phyloP scores from a whole-genome alignment of 2,329 filamentous ascomycete genomes.

The Cladophialophora chaetospira region DNA sequence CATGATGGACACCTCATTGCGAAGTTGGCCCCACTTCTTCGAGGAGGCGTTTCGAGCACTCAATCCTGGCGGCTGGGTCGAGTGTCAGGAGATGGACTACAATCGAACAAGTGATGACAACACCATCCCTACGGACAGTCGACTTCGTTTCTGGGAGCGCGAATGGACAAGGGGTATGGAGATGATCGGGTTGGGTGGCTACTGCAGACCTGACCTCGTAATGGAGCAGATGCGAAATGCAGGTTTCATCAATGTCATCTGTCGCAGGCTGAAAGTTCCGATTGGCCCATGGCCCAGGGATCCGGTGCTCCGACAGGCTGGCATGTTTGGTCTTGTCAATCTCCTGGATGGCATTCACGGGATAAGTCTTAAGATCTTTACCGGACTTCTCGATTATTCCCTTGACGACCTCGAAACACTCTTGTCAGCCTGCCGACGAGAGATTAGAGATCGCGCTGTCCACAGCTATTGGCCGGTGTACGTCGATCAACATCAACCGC shows the following conservation, averaged over 20 bases:
- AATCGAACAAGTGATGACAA: slow-evolving; percentile 18
- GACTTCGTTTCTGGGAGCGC: slow-evolving; percentile 18
- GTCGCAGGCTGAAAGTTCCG: slow-evolving; percentile 24
- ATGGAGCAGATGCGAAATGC: slow-evolving; percentile 34
- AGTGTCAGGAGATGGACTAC: slow-evolving; percentile 42
- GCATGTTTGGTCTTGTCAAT: slow-evolving; percentile 17
- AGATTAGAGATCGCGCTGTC: slow-evolving; percentile 13
- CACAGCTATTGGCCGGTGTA: slow-evolving; percentile 22
- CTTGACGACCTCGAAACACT: slow-evolving; percentile 32
- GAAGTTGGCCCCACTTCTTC: slow-evolving; percentile 51
- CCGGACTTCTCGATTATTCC: slow-evolving; percentile 34
- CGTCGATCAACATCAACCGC: neutral
- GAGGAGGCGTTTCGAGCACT: slow-evolving; percentile 30
- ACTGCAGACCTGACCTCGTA: slow-evolving; percentile 14
- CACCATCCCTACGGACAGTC: slow-evolving; percentile 14
- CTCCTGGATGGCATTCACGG: slow-evolving; percentile 24
- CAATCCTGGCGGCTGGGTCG: slow-evolving; percentile 47
- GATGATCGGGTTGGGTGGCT: slow-evolving; percentile 11
- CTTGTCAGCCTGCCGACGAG: slow-evolving; percentile 26
- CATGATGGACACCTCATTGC: slow-evolving; percentile 55
- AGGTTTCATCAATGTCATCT: slow-evolving; percentile 32
- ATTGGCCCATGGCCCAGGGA: slow-evolving; percentile 39
- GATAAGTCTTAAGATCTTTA: slow-evolving; percentile 30
- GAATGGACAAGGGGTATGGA: slow-evolving; percentile 23
- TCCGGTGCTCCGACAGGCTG: slow-evolving; percentile 34